These are phyloP conservation scores for Pseudogymnoascus destructans DNA, from an alignment of 2,329 filamentous ascomycete species.

Conservation along the genomic window DNA sequence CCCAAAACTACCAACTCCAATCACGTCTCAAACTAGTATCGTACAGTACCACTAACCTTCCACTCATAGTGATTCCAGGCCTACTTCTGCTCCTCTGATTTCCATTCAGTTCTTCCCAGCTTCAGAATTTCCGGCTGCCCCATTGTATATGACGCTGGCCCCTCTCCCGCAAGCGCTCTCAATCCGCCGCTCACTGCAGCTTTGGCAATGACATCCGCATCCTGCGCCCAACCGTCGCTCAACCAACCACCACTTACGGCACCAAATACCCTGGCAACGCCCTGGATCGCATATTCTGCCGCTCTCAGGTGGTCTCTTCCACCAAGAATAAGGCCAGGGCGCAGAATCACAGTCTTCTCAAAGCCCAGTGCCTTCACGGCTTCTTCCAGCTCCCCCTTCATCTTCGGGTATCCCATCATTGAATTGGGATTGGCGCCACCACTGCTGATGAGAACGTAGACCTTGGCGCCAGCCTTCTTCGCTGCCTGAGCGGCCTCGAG, in stretches of 20 bases:
- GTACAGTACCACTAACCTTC: not conserved
- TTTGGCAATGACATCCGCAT: constrained; percentile 44
- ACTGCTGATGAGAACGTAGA: constrained; percentile 38
- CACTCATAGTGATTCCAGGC: not conserved
- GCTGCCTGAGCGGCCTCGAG: constrained; percentile 64
- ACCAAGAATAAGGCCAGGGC: constrained; percentile 67
- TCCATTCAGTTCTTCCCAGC: constrained; percentile 35
- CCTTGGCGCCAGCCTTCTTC: constrained; percentile 55
- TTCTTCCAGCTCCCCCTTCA: constrained; percentile 86
- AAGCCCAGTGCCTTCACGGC: constrained; percentile 59
- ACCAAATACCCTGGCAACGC: constrained; percentile 42
- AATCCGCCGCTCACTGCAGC: constrained; percentile 38
- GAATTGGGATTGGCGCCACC: constrained; percentile 37
- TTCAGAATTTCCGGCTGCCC: constrained; percentile 37
- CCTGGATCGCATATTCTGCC: constrained; percentile 43
- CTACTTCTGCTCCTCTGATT: constrained; percentile 6
- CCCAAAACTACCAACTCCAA: not conserved
- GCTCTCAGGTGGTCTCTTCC: constrained; percentile 47
- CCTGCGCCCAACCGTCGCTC: constrained; percentile 53
- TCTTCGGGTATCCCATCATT: constrained; percentile 43
- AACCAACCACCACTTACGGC: constrained; percentile 37
- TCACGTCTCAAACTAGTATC: not conserved
- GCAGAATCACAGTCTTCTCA: constrained; percentile 59
- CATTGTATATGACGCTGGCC: constrained; percentile 36
- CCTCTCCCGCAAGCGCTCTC: constrained; percentile 29